Evolutionary conservation across 345 rosid genomes (phyloP).

Genomic region (Salix purpurea): DNA sequence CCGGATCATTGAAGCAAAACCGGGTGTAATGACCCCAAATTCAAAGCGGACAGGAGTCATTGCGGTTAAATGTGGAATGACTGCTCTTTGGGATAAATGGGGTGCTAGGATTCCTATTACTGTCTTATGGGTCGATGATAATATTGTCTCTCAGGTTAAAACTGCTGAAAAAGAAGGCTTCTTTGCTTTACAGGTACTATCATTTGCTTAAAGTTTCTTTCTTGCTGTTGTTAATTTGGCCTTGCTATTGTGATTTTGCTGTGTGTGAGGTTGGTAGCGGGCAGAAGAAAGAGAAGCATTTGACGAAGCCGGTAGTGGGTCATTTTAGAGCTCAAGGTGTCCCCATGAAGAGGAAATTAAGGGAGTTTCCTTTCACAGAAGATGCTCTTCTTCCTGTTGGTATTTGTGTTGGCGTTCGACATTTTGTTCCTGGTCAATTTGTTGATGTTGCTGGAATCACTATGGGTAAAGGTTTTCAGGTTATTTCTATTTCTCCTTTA

Average conservation of each 20-base stretch:
- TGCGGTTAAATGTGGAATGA: conserved; percentile 89
- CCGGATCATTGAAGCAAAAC: conserved; percentile 55
- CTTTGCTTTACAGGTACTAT: conserved; percentile 71
- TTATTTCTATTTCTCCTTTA: conserved; percentile 7
- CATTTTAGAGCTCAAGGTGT: conserved; percentile 97
- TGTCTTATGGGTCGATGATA: conserved; percentile 84
- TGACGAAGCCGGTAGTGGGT: conserved; percentile 87
- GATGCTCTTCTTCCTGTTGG: conserved; percentile 89
- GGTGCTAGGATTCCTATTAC: conserved; percentile 77
- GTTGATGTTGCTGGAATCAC: conserved; percentile 88
- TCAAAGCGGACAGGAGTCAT: conserved; percentile 82
- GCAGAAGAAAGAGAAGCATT: conserved; percentile 89
- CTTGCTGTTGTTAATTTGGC: background rate
- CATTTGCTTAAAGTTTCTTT: background rate
- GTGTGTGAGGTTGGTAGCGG: conserved; percentile 84
- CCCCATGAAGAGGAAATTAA: conserved; percentile 85
- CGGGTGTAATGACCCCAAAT: conserved; percentile 51
- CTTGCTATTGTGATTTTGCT: conserved; percentile 34
- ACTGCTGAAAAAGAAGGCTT: conserved; percentile 85
- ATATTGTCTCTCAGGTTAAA: conserved; percentile 90
- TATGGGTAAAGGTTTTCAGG: conserved; percentile 96
- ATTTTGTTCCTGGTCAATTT: conserved; percentile 87
- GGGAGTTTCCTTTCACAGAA: conserved; percentile 89
- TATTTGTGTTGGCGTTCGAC: conserved; percentile 64
- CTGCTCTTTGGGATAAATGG: conserved; percentile 96